These are phyloP conservation scores for Parasarocladium wereldwijsianum DNA, from an alignment of 2,329 filamentous ascomycete genomes.

Conservation along the genomic window DNA sequence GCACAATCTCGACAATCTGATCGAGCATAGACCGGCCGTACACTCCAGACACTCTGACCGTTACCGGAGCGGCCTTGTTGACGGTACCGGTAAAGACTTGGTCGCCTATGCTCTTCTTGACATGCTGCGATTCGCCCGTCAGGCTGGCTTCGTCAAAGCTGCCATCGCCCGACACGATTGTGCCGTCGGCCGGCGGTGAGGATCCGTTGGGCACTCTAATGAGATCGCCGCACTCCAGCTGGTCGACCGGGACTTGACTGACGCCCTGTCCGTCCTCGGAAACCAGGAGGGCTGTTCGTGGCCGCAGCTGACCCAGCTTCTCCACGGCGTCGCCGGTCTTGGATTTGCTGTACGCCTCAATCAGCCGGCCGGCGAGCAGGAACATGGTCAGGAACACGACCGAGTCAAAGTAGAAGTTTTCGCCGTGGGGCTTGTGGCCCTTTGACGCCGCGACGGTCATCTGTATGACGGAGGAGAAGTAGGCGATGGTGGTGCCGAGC, in stretches of 20 bases:
- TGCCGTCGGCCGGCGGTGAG: constrained; percentile 75
- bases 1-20: constrained; percentile 61
- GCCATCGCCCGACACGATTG: constrained; percentile 45
- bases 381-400: constrained; percentile 88
- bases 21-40: constrained; percentile 64
- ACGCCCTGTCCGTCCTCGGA: constrained; percentile 26
- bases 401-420: constrained; percentile 72
- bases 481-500: constrained; percentile 75
- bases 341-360: constrained; percentile 84
- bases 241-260: constrained; percentile 41
- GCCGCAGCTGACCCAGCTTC: constrained; percentile 62
- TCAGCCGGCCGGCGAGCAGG: constrained; percentile 56
- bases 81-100: constrained; percentile 59
- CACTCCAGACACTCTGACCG: constrained; percentile 47
- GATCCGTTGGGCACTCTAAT: constrained; percentile 65
- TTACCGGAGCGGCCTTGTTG: constrained; percentile 51
- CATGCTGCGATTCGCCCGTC: constrained; percentile 60
- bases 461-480: constrained; percentile 67
- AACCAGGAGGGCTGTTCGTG: constrained; percentile 60
- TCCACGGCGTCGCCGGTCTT: constrained; percentile 79
- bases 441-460: constrained; percentile 49
- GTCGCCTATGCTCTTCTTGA: constrained; percentile 49
- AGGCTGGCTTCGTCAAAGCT: constrained; percentile 83
- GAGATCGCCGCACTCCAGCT: constrained; percentile 59
- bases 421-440: constrained; percentile 21